Conservation (phyloP, 495 filamentous ascomycete species). For the Cercophora newfieldiana region DNA sequence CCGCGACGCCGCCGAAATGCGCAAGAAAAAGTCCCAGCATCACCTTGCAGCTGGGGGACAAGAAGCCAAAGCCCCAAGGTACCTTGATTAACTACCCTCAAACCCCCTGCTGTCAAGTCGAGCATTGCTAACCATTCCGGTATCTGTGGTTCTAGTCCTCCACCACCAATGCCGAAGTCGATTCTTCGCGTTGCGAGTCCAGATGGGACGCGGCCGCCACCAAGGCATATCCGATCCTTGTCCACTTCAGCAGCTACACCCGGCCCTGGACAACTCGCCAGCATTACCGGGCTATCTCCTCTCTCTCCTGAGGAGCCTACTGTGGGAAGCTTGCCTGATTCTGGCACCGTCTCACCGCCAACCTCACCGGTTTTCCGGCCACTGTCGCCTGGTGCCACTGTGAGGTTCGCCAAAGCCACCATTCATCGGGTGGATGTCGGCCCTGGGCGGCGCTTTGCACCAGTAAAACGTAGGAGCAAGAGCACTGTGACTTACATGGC, state of each 20-base stretch:
- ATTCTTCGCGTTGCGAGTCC: conserved; percentile 36
- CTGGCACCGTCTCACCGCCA: conserved; percentile 17
- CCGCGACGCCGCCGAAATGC: conserved; percentile 6
- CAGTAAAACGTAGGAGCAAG: conserved; percentile 38
- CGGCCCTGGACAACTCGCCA: conserved; percentile 13
- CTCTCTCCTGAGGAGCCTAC: background rate
- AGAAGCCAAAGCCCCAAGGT: conserved; percentile 24
- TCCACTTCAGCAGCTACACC: conserved; percentile 19
- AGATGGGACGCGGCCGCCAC: conserved; percentile 21
- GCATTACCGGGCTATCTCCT: conserved; percentile 11
- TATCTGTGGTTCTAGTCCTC: conserved; percentile 1
- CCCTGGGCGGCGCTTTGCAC: conserved; percentile 32
- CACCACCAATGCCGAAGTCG: conserved; percentile 28
- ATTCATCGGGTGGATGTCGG: conserved; percentile 36
- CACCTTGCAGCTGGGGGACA: background rate
- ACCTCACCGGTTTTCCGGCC: conserved; percentile 22
- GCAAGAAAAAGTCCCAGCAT: conserved; percentile 14
- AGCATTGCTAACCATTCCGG: background rate
- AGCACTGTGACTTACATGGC: conserved; percentile 38
- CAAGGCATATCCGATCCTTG: conserved; percentile 23
- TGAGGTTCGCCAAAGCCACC: conserved; percentile 38
- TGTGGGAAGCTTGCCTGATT: conserved; percentile 6
- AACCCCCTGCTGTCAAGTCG: background rate
- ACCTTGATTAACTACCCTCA: background rate
- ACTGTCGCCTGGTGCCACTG: conserved; percentile 29